These are phyloP conservation scores for Scleromitrula shiraiana DNA, from an alignment of 2,329 filamentous ascomycete genomes.

Conservation along the genomic window DNA sequence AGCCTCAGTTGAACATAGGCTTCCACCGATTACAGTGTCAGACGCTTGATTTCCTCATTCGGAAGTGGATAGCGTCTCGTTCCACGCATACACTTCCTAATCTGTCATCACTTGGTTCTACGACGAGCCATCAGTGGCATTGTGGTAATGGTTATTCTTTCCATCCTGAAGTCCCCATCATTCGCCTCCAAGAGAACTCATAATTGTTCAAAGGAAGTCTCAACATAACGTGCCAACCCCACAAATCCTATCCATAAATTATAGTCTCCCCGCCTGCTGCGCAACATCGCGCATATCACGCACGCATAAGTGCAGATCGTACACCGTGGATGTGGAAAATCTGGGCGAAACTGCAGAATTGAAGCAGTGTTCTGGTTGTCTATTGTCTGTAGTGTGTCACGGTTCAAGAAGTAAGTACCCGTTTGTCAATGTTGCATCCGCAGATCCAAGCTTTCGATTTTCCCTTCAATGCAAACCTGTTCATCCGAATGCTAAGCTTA, in stretches of 20 bases:
- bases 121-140: not conserved
- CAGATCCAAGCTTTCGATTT: not conserved
- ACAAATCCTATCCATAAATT: slow-evolving; percentile 1
- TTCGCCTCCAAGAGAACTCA: not conserved
- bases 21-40: slow-evolving; percentile 1
- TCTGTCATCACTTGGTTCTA: not conserved
- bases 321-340: slow-evolving; percentile 1
- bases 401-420: slow-evolving; percentile 1
- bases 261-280: not conserved
- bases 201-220: not conserved
- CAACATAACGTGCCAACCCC: not conserved
- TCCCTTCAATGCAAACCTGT: not conserved
- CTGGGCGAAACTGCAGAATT: not conserved
- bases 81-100: not conserved
- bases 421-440: slow-evolving; percentile 12
- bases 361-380: not conserved
- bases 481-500: too few relatives aligned
- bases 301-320: slow-evolving; percentile 2
- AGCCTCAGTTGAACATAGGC: slow-evolving; percentile 4
- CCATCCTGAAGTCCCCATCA: not conserved
- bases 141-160: slow-evolving; percentile 3
- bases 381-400: not conserved
- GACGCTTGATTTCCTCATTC: not conserved
- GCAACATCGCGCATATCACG: slow-evolving; percentile 1
- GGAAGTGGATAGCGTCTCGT: not conserved